phyloP scores from a whole-genome alignment of 2,329 filamentous ascomycete genomes.

The Mycosphaerella sp. region DNA sequence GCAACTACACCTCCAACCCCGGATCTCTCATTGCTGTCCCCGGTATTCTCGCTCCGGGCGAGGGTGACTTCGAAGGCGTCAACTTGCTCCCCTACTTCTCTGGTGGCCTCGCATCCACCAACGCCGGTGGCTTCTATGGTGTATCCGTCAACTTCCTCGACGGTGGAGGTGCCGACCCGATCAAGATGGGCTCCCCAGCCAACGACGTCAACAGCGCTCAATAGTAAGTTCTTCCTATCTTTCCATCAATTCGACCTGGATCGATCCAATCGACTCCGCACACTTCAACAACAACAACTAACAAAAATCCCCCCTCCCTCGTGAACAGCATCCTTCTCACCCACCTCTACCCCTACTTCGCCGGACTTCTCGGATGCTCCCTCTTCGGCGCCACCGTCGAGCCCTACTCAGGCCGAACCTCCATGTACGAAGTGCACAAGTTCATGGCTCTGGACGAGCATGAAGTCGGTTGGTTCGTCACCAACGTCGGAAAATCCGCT shows the following conservation, averaged over 20 bases:
- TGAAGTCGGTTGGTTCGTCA: conserved; percentile 54
- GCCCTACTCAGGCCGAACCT: conserved; percentile 44
- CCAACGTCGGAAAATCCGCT: conserved; percentile 52
- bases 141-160: conserved; percentile 55
- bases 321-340: conserved; percentile 48
- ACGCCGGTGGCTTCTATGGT: conserved; percentile 41
- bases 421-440: conserved; percentile 52
- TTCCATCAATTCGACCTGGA: too few relatives aligned
- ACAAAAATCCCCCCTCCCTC: background rate
- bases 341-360: conserved; percentile 58
- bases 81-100: conserved; percentile 55
- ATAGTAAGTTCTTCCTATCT: conserved; percentile 40
- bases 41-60: conserved; percentile 49
- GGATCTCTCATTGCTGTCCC: conserved; percentile 36
- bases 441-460: conserved; percentile 49
- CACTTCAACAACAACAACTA: background rate
- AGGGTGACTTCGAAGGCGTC: conserved; percentile 47
- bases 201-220: conserved; percentile 48
- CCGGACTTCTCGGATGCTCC: conserved; percentile 51
- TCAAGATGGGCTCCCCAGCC: conserved; percentile 52
- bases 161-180: conserved; percentile 51
- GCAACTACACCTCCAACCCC: conserved; percentile 29
- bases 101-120: conserved; percentile 49
- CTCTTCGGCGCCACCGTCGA: conserved; percentile 46
- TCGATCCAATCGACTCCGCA: background rate